phyloP scores from a whole-genome alignment of 2,329 filamentous ascomycete genomes.

The Madurella fahalii region DNA sequence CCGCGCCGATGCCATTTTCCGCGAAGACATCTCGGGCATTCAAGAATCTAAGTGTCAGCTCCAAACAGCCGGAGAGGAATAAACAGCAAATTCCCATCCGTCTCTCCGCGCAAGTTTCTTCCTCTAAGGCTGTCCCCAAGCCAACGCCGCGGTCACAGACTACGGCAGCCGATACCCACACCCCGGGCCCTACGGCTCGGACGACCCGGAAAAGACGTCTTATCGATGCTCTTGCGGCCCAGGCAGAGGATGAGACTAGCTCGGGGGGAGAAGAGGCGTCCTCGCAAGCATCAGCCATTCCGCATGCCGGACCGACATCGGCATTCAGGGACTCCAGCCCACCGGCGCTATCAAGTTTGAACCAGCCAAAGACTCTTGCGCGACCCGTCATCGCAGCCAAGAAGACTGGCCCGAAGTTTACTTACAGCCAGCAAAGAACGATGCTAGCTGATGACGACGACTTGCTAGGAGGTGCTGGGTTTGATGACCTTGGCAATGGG shows the following conservation, averaged over 20 bases:
- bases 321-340: conserved; percentile 22
- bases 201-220: conserved; percentile 31
- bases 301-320: conserved; percentile 2
- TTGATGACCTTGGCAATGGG: conserved; percentile 22
- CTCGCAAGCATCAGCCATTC: conserved; percentile 14
- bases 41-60: conserved; percentile 22
- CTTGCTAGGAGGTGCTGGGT: conserved; percentile 16
- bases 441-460: conserved; percentile 35
- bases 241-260: conserved; percentile 35
- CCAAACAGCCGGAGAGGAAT: conserved; percentile 4
- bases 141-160: conserved; percentile 1
- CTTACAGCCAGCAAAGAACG: conserved; percentile 37
- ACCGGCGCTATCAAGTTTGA: conserved; percentile 17
- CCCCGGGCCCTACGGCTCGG: neutral
- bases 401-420: conserved; percentile 36
- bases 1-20: conserved; percentile 19
- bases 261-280: conserved; percentile 27
- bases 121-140: conserved; percentile 6
- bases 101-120: conserved; percentile 14
- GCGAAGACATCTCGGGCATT: conserved; percentile 23
- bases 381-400: conserved; percentile 25
- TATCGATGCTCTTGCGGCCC: conserved; percentile 42
- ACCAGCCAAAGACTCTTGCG: conserved; percentile 21
- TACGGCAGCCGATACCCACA: neutral
- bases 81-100: conserved; percentile 27